Percentiles rank a stretch among this genome's conserved stretches.
These are phyloP conservation scores for Dicorynia guianensis DNA, from an alignment of 306 rosid species.

Conservation along the genomic window DNA sequence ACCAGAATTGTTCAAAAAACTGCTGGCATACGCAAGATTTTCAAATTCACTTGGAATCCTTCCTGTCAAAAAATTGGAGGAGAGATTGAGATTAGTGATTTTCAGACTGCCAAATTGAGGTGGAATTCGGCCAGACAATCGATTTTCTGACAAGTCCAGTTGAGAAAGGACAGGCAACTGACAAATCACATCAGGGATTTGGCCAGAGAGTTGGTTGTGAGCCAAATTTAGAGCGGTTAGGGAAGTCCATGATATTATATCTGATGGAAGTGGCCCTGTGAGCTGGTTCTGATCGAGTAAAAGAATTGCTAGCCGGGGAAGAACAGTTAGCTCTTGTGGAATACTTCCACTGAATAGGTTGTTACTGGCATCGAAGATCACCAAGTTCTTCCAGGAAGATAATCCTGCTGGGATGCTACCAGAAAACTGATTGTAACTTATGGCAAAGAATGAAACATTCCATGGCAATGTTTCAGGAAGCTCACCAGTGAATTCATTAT, in stretches of 20 bases:
- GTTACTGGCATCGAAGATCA: constrained; percentile 47
- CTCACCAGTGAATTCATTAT: constrained; percentile 48
- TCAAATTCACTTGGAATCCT: constrained; percentile 58
- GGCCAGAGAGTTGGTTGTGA: constrained; percentile 50
- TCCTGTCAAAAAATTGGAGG: constrained; percentile 62
- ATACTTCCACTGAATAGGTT: constrained; percentile 55
- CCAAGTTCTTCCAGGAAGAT: constrained; percentile 48
- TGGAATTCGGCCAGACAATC: constrained; percentile 65
- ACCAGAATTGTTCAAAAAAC: constrained; percentile 84
- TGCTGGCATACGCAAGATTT: constrained; percentile 44
- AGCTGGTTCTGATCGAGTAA: constrained; percentile 52
- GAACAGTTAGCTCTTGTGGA: constrained; percentile 53
- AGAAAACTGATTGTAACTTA: constrained; percentile 50
- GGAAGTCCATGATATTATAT: constrained; percentile 45
- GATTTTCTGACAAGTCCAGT: constrained; percentile 57
- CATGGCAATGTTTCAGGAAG: constrained; percentile 47
- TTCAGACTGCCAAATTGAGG: constrained; percentile 2
- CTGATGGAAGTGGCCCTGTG: constrained; percentile 43
- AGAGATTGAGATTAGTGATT: constrained; percentile 45
- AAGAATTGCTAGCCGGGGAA: constrained; percentile 37
- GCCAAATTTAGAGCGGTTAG: constrained; percentile 43
- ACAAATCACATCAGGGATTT: constrained; percentile 44
- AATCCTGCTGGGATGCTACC: constrained; percentile 51
- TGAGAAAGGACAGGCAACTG: constrained; percentile 33
- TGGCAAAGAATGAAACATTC: constrained; percentile 41